A percentile compares a stretch with the other conserved stretches of the same genome.
Conservation (phyloP, 1,284 basidiomycete genomes). For the Earliella scabrosa region DNA sequence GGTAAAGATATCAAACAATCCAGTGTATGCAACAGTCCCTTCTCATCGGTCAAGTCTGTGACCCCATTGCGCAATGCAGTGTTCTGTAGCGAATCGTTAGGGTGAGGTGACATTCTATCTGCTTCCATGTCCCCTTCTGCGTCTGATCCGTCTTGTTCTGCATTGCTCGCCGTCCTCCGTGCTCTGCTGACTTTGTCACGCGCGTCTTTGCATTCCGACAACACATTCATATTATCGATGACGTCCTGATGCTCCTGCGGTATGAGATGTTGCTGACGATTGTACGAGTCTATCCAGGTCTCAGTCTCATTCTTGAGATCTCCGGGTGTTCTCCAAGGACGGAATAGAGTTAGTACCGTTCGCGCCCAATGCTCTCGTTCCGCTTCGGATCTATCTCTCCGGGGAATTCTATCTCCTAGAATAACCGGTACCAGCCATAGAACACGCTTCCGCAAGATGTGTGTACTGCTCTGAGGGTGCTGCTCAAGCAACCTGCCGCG, state of each 20-base stretch:
- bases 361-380: neutral
- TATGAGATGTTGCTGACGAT: neutral
- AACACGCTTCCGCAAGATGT: neutral
- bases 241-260: neutral
- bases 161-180: neutral
- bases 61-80: no score
- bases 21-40: no score
- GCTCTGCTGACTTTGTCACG: neutral
- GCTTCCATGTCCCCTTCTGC: no score
- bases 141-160: neutral
- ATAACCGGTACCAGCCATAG: neutral
- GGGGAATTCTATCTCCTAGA: neutral
- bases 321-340: neutral
- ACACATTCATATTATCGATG: no score
- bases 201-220: slow-evolving; percentile 7
- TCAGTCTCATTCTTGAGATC: neutral
- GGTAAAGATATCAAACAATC: no score
- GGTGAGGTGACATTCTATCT: no score
- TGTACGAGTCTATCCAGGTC: neutral
- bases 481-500: neutral
- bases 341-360: neutral
- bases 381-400: neutral
- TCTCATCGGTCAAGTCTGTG: no score
- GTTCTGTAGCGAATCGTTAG: no score
- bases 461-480: neutral